These are phyloP conservation scores for Pichia phayaonensis DNA, from an alignment of 805 yeast genomes.

Conservation along the genomic window DNA sequence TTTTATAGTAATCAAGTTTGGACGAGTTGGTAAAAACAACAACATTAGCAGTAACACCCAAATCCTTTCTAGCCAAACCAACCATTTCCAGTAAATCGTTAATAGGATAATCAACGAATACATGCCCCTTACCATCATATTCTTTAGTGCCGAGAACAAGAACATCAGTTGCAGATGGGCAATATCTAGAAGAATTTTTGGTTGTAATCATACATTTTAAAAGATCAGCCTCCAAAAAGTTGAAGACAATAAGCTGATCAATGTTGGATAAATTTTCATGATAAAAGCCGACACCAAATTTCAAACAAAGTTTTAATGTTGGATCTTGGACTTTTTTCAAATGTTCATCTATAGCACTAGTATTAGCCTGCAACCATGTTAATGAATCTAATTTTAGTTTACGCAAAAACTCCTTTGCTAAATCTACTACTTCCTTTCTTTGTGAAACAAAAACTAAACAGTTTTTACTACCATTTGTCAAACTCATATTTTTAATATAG, in stretches of 20 bases:
- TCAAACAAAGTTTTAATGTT: conserved; percentile 35
- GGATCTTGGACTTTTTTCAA: conserved; percentile 40
- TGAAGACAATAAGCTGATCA: conserved; percentile 52
- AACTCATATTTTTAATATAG: conserved; percentile 31
- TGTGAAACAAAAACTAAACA: conserved; percentile 52
- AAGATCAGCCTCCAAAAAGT: conserved; percentile 41
- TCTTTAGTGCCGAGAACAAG: conserved; percentile 63
- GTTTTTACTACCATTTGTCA: conserved; percentile 23
- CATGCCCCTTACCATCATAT: conserved; percentile 67
- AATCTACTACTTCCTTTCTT: conserved; percentile 45
- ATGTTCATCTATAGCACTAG: conserved; percentile 33
- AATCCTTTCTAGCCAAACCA: conserved; percentile 31
- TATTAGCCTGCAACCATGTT: conserved; percentile 34
- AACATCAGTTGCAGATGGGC: conserved; percentile 49
- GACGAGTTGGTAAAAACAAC: conserved; percentile 50
- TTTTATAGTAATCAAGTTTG: conserved; percentile 55
- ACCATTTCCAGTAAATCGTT: conserved; percentile 61
- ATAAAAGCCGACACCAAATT: conserved; percentile 56
- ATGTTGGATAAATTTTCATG: conserved; percentile 47
- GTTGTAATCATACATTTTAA: conserved; percentile 55
- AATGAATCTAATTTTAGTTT: conserved; percentile 27
- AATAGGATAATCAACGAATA: conserved; percentile 61
- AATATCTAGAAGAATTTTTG: conserved; percentile 42
- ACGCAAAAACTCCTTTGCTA: conserved; percentile 39
- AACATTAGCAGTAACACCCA: conserved; percentile 33